Evolutionary conservation across 148 eudicot genomes (phyloP).

Genomic region (Rhododendron simsii): DNA sequence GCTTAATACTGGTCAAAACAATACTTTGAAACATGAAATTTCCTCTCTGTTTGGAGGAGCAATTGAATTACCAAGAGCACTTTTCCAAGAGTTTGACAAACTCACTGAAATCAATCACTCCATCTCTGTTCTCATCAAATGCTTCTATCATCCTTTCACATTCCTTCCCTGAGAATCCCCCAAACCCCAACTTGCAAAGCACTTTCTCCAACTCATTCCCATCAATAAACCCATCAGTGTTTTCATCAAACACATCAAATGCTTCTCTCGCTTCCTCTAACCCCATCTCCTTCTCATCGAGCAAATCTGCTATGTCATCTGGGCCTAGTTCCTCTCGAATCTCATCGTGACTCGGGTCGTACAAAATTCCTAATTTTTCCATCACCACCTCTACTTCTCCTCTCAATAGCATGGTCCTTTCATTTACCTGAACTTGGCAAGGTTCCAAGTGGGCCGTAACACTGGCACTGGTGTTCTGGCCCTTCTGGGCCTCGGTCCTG

Average conservation of each 20-base stretch:
- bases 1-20: background rate
- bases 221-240: conserved; percentile 61
- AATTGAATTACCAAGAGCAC: background rate
- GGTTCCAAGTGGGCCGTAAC: background rate
- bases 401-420: background rate
- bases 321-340: background rate
- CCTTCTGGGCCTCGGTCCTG: background rate
- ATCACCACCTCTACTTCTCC: conserved; percentile 35
- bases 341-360: conserved; percentile 11
- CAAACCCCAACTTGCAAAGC: conserved; percentile 33
- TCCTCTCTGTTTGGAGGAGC: background rate
- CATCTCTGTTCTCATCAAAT: conserved; percentile 49
- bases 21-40: background rate
- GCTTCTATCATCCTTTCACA: conserved; percentile 44
- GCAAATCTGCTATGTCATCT: conserved; percentile 22
- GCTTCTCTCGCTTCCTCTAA: conserved; percentile 51
- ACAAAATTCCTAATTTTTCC: conserved; percentile 21
- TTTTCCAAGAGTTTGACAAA: conserved; percentile 41
- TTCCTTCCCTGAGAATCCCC: conserved; percentile 18
- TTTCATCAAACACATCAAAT: conserved; percentile 55
- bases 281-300: conserved; percentile 36
- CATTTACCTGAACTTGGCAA: background rate
- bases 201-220: conserved; percentile 41
- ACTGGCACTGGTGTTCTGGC: background rate
- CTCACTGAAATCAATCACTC: conserved; percentile 39